Evolutionary conservation across 2,329 filamentous ascomycete species (phyloP).

Genomic region (Cryphonectria parasitica): DNA sequence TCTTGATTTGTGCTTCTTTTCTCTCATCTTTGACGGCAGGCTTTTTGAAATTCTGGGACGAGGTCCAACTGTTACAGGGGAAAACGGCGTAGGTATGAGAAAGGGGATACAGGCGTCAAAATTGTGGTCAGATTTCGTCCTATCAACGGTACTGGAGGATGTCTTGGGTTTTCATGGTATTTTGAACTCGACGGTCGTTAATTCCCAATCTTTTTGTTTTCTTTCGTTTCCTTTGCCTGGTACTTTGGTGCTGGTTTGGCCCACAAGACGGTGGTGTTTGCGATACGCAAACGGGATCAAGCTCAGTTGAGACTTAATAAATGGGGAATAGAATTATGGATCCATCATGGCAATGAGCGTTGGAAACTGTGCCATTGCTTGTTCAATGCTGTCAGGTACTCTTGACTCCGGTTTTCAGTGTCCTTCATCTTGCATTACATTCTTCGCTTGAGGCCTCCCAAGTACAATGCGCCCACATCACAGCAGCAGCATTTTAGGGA

Average conservation of each 20-base stretch:
- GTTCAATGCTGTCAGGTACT: neutral
- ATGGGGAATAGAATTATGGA: neutral
- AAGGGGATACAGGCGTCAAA: slow-evolving; percentile 1
- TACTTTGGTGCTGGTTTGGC: neutral
- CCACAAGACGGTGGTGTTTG: neutral
- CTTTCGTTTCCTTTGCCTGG: neutral
- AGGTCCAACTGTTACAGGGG: neutral
- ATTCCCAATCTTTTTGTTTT: neutral
- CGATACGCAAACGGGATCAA: neutral
- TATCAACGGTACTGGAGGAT: neutral
- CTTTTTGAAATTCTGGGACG: neutral
- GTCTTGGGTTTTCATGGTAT: neutral
- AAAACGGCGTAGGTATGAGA: slow-evolving; percentile 3
- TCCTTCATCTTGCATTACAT: neutral
- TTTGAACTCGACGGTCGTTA: neutral
- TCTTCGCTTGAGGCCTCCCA: neutral
- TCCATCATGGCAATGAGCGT: neutral
- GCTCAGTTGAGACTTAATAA: neutral
- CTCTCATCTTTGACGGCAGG: neutral
- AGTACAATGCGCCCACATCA: neutral
- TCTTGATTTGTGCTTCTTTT: neutral
- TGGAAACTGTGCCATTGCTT: neutral
- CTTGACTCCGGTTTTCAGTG: neutral
- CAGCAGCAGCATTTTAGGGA: neutral
- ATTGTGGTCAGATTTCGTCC: neutral